These are phyloP conservation scores for Phytophthora nicotianae DNA, from an alignment of 352 stramenopile genomes.

Conservation along the genomic window DNA sequence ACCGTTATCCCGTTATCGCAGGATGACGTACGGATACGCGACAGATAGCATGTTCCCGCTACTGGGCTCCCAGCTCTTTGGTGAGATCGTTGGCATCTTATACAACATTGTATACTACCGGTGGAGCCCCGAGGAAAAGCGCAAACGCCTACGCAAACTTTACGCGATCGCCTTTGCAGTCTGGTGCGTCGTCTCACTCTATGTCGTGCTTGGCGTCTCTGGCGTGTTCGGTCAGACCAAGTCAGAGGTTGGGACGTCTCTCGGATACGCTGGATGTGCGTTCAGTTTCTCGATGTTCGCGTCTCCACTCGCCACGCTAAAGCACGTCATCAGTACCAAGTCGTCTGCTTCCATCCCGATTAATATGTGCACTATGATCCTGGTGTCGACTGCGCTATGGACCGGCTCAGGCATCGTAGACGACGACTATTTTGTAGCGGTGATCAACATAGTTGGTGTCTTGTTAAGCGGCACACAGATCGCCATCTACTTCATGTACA, in stretches of 20 bases:
- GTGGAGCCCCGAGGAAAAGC: constrained; percentile 23
- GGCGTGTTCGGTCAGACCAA: constrained; percentile 40
- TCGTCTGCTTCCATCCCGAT: constrained; percentile 38
- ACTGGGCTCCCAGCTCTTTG: constrained; percentile 30
- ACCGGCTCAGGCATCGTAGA: constrained; percentile 22
- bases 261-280: constrained; percentile 29
- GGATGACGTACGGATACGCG: constrained; percentile 33
- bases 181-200: constrained; percentile 32
- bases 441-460: constrained; percentile 40
- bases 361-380: constrained; percentile 30
- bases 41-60: constrained; percentile 33
- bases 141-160: constrained; percentile 16
- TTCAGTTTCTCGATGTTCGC: constrained; percentile 32
- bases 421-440: constrained; percentile 27
- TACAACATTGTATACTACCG: constrained; percentile 39
- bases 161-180: constrained; percentile 23
- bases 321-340: constrained; percentile 29
- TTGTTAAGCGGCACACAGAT: constrained; percentile 47
- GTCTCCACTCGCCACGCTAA: constrained; percentile 32
- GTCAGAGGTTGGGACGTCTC: constrained; percentile 20
- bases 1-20: not conserved
- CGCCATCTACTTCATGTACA: constrained; percentile 54
- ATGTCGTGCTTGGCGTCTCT: constrained; percentile 39
- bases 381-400: constrained; percentile 30
- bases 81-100: constrained; percentile 15